Base-by-base conservation (phyloP, 805 yeast genomes). In the Barnettozyma sucrosica region DNA sequence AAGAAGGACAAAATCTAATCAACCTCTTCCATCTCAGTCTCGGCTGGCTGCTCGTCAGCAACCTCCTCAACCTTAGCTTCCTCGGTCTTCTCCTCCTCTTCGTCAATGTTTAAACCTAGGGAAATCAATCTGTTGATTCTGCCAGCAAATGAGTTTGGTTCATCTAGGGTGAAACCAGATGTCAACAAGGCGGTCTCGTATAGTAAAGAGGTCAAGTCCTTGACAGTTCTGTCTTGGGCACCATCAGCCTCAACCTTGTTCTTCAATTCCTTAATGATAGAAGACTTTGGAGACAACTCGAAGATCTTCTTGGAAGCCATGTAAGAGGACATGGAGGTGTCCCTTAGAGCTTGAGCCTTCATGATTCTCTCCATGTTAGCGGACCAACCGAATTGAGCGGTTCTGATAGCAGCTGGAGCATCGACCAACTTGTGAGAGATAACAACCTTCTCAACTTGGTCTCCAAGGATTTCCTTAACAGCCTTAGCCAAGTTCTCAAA, bases 351-450 rank as follows among this genome's bases (percentile, higher is more conserved):
- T 80, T 93, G 99, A 54, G 99, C 99, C 81, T 93, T 93, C 99
- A 93, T 93, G 81, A 93, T 93, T 85, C 99, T 92, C 81, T 93
- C 99, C 99, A 93, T 93, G 81, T 93, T 93, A 66, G 99, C 99
- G 61, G 99, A 93, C 99, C 99, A 93, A 72, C 99, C 99, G 72
- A 93, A 93, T 79, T 93, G 98, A 62, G 97, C 98, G 61, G 99
- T 93, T 83, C 99, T 89, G 71, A 93, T 93, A 63, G 99, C 99
- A 71, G 99, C 99, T 72, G 99, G 99, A 50, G 98, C 90, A 67
- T 90, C 97, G 64, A 90, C 89, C 68, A 93, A 82, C 76, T 89
- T 89, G 78, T 92, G 95, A 57, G 98, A 89, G 57, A 93, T 97
- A 68, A 90, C 89, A 74, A 95, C 99, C 81, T 93, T 93, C 80